Percentiles rank a stretch among this genome's conserved stretches.
Evolutionary conservation across 441 rosid genomes (phyloP).

Genomic region (Populus trichocarpa): DNA sequence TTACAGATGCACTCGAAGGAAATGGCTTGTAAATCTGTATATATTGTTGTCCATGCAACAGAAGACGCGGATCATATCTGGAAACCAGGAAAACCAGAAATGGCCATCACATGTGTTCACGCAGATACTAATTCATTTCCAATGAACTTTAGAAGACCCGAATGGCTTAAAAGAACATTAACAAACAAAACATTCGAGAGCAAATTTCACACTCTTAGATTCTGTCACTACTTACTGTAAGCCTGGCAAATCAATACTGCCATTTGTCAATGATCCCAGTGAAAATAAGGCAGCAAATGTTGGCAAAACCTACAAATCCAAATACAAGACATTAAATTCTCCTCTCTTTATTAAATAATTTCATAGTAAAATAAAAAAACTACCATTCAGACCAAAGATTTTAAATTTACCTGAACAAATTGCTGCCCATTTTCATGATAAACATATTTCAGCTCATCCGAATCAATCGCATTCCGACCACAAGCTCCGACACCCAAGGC

Average conservation of each 20-base stretch:
- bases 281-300: conserved; percentile 72
- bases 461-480: conserved; percentile 63
- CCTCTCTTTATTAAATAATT: conserved; percentile 2
- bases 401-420: conserved; percentile 52
- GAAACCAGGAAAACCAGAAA: not conserved
- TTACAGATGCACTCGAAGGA: conserved; percentile 71
- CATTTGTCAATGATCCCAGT: conserved; percentile 27
- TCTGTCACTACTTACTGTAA: conserved; percentile 47
- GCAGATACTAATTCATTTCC: not conserved
- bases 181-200: not conserved
- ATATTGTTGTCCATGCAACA: conserved; percentile 92
- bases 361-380: not conserved
- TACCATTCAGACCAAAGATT: not conserved
- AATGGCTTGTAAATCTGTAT: conserved; percentile 76
- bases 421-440: conserved; percentile 72
- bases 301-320: conserved; percentile 64
- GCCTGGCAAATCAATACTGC: conserved; percentile 44
- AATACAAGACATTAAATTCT: not conserved
- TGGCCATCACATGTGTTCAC: not conserved
- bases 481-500: conserved; percentile 94
- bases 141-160: not conserved
- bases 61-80: conserved; percentile 73
- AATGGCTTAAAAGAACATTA: not conserved
- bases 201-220: not conserved
- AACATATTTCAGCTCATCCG: conserved; percentile 74